Evolutionary conservation across 768 basidiomycete genomes (phyloP).

Genomic region (Phaeotremella fagi): DNA sequence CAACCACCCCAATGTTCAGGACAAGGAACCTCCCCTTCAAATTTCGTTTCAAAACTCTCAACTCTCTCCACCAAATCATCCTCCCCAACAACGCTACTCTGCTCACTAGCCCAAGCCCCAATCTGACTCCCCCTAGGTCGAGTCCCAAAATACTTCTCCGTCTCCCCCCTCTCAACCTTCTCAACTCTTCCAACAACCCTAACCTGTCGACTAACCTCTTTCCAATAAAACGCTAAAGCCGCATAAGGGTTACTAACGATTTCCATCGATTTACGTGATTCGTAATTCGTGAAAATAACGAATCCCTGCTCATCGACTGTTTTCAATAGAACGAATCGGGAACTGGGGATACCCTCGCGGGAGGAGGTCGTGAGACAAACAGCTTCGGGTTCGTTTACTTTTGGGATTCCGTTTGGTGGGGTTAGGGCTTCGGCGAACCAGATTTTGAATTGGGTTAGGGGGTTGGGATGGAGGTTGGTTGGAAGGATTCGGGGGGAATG

Average conservation of each 20-base stretch:
- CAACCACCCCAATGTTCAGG: conserved; percentile 97
- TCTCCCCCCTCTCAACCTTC: conserved; percentile 66
- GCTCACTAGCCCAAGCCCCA: conserved; percentile 90
- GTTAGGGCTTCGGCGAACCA: conserved; percentile 64
- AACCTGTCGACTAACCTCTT: conserved; percentile 72
- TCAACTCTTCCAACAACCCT: conserved; percentile 81
- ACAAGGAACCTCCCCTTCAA: conserved; percentile 61
- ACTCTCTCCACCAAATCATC: conserved; percentile 63
- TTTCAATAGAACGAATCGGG: conserved; percentile 86
- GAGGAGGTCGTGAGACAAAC: conserved; percentile 63
- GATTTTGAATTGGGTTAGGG: conserved; percentile 74
- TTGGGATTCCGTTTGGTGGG: conserved; percentile 33
- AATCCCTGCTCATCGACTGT: conserved; percentile 78
- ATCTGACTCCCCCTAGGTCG: conserved; percentile 78
- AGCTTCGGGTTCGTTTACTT: conserved; percentile 80
- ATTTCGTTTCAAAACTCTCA: conserved; percentile 58
- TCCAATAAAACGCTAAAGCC: conserved; percentile 86
- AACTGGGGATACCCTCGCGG: conserved; percentile 66
- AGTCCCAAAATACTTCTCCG: conserved; percentile 72
- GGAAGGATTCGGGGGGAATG: conserved; percentile 64
- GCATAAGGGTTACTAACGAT: conserved; percentile 71
- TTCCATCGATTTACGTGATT: conserved; percentile 83
- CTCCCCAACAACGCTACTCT: conserved; percentile 73
- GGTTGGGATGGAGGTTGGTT: conserved; percentile 58
- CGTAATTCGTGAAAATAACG: conserved; percentile 96